Base-by-base conservation (phyloP, 371 early-diverging fungal genomes). In the Mucor piriformis region DNA sequence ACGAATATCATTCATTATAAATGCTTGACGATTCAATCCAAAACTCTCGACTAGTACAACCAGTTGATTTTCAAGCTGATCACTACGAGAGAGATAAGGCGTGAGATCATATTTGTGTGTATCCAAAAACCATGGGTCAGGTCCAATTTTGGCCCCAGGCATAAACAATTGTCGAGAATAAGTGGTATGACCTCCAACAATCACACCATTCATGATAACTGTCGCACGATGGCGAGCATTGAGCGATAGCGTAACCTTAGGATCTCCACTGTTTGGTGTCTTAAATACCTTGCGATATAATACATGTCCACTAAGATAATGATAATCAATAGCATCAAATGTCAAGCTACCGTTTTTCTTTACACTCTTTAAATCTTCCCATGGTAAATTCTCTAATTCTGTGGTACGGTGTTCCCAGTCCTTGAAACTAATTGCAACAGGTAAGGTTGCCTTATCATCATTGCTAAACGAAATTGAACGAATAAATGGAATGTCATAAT, bases 111-210 rank as follows among this genome's bases (percentile, higher is more conserved):
- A 89, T 3, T 73, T 77, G 3, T 74, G 56, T 32, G 69, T 66
- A 23, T 88, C 88, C 27, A 80, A 59, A 25, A 76, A 78, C 61
- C 66, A 74, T 2, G 83, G 79, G 50, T 94, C 94, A 13, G 91
- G 89, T 3, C 94, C 94, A 32, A 82, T 76, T 38, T 91, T 87
- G 15, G 88, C 74, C 2, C 93, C 91, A 3, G 91, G 73, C 29
- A 66, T 63, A 21, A 85, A 67, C 20, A 87, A 38, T 52, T 82
- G 86, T 13, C 82, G 76, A 32, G 88, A 87, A 62, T 90, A 92
- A 0, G 91, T 89, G 48, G 88, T 88, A 57, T 93, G 91, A 0
- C 93, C 92, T 15, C 92, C 93, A 53, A 90, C 67, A 50, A 84
- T 73, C 18, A 73, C 60, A 1, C 86, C 86, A 66, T 94, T 94